Evolutionary conservation across 768 basidiomycete genomes (phyloP).

Genomic region (Crepidotus variabilis): DNA sequence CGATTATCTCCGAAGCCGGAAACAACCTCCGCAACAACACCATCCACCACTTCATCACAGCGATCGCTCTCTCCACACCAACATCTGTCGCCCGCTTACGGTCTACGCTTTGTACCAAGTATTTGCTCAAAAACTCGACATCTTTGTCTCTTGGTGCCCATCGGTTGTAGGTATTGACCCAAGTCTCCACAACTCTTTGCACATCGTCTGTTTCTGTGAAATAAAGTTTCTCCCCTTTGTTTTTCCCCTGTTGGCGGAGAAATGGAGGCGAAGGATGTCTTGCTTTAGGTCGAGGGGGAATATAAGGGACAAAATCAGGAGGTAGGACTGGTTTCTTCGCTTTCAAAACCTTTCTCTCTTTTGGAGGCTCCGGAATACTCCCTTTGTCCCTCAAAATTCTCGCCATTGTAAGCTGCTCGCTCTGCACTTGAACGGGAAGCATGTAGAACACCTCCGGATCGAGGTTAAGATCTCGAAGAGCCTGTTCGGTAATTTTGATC

Average conservation of each 20-base stretch:
- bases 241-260: conserved; percentile 56
- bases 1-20: conserved; percentile 48
- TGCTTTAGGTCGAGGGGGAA: conserved; percentile 56
- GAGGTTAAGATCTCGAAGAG: conserved; percentile 63
- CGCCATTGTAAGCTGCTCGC: conserved; percentile 66
- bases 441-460: conserved; percentile 67
- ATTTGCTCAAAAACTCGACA: conserved; percentile 70
- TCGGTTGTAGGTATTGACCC: conserved; percentile 65
- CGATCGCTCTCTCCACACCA: conserved; percentile 64
- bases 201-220: conserved; percentile 71
- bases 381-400: conserved; percentile 46
- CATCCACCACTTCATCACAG: conserved; percentile 81
- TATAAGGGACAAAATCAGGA: conserved; percentile 36
- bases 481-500: conserved; percentile 46
- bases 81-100: conserved; percentile 48
- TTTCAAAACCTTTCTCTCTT: conserved; percentile 53
- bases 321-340: conserved; percentile 39
- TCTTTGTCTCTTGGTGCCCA: conserved; percentile 71
- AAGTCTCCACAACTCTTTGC: conserved; percentile 64
- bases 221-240: conserved; percentile 50
- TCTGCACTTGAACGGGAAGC: conserved; percentile 65
- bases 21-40: conserved; percentile 64
- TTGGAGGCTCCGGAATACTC: conserved; percentile 31
- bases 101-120: conserved; percentile 65
- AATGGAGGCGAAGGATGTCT: conserved; percentile 43